Conservation (phyloP, 352 stramenopile species). For the Pythium volutum region DNA sequence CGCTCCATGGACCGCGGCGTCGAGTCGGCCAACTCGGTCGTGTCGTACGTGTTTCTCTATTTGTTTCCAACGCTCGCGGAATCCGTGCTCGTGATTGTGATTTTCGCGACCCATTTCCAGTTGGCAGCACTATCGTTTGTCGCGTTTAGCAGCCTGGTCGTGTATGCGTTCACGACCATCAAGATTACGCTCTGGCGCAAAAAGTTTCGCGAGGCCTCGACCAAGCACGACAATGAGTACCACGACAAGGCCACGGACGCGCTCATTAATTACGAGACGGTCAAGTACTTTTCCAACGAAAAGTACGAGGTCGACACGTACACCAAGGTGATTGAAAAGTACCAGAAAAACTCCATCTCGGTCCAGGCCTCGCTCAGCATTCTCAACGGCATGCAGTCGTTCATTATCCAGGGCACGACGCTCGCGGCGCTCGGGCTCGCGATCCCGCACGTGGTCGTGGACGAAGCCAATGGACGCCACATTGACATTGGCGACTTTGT, state of each 20-base stretch:
- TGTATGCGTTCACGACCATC: conserved; percentile 96
- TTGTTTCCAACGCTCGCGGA: conserved; percentile 94
- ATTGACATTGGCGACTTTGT: conserved; percentile 96
- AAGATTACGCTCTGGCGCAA: conserved; percentile 97
- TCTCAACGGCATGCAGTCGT: conserved; percentile 93
- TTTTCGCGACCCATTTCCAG: conserved; percentile 92
- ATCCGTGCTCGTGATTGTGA: conserved; percentile 93
- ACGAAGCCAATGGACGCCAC: conserved; percentile 51
- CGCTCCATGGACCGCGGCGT: conserved; percentile 92
- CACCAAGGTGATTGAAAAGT: conserved; percentile 89
- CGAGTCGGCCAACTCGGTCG: conserved; percentile 92
- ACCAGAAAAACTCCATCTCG: conserved; percentile 91
- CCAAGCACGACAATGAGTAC: conserved; percentile 96
- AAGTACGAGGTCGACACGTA: conserved; percentile 92
- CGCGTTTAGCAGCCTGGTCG: conserved; percentile 94
- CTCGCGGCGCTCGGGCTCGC: conserved; percentile 61
- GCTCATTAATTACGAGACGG: conserved; percentile 98
- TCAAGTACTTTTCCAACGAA: conserved; percentile 98
- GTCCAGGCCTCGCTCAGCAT: conserved; percentile 93
- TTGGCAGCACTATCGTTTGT: conserved; percentile 90
- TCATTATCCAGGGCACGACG: conserved; percentile 76
- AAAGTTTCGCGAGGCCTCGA: conserved; percentile 94
- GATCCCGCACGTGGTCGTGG: conserved; percentile 56
- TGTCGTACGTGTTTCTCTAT: conserved; percentile 98
- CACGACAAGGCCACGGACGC: conserved; percentile 97